Base-by-base conservation (phyloP, 805 yeast species). In the Candida methanosorbosa region DNA sequence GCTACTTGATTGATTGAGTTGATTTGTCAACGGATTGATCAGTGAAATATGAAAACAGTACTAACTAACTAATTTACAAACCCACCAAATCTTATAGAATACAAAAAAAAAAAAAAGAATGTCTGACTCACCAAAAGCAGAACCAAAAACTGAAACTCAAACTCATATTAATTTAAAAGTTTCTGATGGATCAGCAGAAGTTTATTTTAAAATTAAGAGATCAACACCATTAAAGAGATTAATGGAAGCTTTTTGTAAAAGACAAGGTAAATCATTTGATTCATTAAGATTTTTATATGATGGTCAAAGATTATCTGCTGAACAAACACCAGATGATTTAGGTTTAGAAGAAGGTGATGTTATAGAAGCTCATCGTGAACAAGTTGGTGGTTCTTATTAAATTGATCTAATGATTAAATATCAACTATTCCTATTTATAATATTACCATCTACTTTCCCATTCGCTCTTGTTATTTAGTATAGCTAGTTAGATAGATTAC, bases 241-340 rank as follows among this genome's bases (percentile, higher is more conserved):
- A 51, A 90, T 92, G 87, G 97, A 90, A 53, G 95, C 97, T 11
- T 92, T 90, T 59, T 94, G 97, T 59, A 88, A 88, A 64, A 83
- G 98, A 68, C 95, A 90, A 55, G 97, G 97, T 29, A 90, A 90
- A 59, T 77, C 81, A 44, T 64, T 81, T 54, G 76, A 73, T 46
- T 75, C 90, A 34, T 66, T 92, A 57, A 77, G 97, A 59, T 92
- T 92, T 59, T 68, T 92, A 52, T 80, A 80, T 55, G 99, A 92
- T 45, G 99, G 99, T 43, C 82, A 86, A 47, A 78, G 97, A 54
- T 78, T 92, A 40, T 70, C 73, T 43, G 82, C 88, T 9, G 88
- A 81, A 39, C 86, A 84, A 50, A 92, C 98, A 4, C 97, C 99
- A 6, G 94, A 83, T 27, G 84, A 78, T 43, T 70, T 92, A 50